Evolutionary conservation across 2,329 filamentous ascomycete genomes (phyloP).

Genomic region (Pestalotiopsis sp.): DNA sequence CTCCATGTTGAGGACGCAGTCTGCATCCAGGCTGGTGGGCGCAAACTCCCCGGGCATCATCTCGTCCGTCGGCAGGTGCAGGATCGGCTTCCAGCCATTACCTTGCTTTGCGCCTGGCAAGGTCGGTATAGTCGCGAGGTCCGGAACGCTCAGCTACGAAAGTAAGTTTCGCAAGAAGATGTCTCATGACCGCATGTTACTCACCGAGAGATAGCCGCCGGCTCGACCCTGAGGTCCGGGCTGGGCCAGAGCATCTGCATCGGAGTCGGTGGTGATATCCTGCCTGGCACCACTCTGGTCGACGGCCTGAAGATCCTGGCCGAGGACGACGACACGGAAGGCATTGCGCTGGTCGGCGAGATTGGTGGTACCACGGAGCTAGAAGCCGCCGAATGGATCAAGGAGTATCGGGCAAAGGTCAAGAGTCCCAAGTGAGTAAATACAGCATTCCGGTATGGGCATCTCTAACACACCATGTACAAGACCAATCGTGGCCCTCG

Average conservation of each 20-base stretch:
- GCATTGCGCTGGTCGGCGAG: conserved; percentile 72
- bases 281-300: conserved; percentile 72
- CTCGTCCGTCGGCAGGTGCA: conserved; percentile 65
- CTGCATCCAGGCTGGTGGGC: conserved; percentile 67
- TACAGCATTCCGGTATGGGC: not conserved
- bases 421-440: conserved; percentile 60
- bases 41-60: conserved; percentile 76
- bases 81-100: conserved; percentile 71
- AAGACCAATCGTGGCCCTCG: conserved; percentile 71
- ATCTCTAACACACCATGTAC: not conserved
- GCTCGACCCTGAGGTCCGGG: conserved; percentile 67
- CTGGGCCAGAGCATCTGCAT: conserved; percentile 73
- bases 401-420: conserved; percentile 58
- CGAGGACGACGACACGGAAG: conserved; percentile 66
- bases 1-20: conserved; percentile 68
- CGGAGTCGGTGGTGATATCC: conserved; percentile 71
- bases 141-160: conserved; percentile 74
- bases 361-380: conserved; percentile 70
- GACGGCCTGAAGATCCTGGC: conserved; percentile 69
- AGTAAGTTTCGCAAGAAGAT: conserved; percentile 24
- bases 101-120: conserved; percentile 69
- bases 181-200: not conserved
- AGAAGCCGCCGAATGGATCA: conserved; percentile 74
- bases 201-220: conserved; percentile 51
- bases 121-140: conserved; percentile 72